Percentiles rank a stretch among this genome's conserved stretches.
Conservation (phyloP, 208 protist species). For the Trypanosoma cruzi region DNA sequence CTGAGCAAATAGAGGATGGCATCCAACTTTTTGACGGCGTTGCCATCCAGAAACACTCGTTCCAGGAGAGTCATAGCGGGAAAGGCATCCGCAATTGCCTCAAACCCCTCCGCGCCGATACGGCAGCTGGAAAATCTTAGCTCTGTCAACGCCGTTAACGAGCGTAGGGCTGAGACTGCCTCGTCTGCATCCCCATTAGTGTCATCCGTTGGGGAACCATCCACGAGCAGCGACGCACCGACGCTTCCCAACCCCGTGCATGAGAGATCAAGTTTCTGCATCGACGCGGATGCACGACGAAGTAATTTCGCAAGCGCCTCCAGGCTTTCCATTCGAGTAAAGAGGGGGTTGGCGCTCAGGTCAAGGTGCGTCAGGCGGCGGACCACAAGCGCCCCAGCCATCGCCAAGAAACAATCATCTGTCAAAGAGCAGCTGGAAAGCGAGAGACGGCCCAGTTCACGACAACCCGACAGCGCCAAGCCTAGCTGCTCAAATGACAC, state of each 20-base stretch:
- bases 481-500: slow-evolving; percentile 45
- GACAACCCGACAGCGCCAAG: slow-evolving; percentile 52
- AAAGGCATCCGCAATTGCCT: slow-evolving; percentile 59
- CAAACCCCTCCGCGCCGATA: slow-evolving; percentile 52
- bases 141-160: slow-evolving; percentile 37
- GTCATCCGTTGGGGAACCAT: slow-evolving; percentile 30
- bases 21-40: slow-evolving; percentile 12
- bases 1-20: slow-evolving; percentile 14
- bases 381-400: slow-evolving; percentile 26
- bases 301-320: slow-evolving; percentile 54
- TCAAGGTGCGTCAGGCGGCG: slow-evolving; percentile 45
- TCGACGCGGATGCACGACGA: slow-evolving; percentile 14
- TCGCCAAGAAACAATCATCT: slow-evolving; percentile 36
- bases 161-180: slow-evolving; percentile 37
- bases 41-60: slow-evolving; percentile 57
- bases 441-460: slow-evolving; percentile 46
- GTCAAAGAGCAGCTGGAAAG: slow-evolving; percentile 52
- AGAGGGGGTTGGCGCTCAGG: slow-evolving; percentile 67
- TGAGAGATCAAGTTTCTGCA: slow-evolving; percentile 61
- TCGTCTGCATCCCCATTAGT: neutral
- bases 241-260: slow-evolving; percentile 70
- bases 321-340: slow-evolving; percentile 36
- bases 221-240: slow-evolving; percentile 67
- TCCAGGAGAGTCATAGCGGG: slow-evolving; percentile 35
- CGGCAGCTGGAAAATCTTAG: slow-evolving; percentile 55